phyloP scores from a whole-genome alignment of 805 yeast genomes.

The Torulaspora gathmanii region DNA sequence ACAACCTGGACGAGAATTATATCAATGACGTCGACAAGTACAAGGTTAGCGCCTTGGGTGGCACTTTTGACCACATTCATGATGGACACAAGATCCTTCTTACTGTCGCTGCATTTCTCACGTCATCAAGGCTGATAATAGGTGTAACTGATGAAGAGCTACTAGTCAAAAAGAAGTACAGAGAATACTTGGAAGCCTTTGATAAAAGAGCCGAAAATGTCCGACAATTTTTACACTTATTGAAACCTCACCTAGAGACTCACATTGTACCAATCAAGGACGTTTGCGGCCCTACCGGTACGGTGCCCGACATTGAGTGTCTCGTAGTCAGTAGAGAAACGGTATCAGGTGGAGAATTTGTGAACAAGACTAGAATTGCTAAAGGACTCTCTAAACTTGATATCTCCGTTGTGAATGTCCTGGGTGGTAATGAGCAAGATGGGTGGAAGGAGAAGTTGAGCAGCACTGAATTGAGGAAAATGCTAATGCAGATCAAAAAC shows the following conservation, averaged over 20 bases:
- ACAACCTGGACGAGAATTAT: not conserved
- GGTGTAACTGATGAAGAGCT: constrained; percentile 81
- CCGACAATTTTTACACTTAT: constrained; percentile 43
- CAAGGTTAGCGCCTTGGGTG: constrained; percentile 68
- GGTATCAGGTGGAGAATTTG: constrained; percentile 61
- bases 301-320: constrained; percentile 65
- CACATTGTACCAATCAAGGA: constrained; percentile 68
- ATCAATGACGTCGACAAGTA: constrained; percentile 25
- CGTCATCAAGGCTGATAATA: constrained; percentile 54
- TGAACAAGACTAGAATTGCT: constrained; percentile 60
- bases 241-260: constrained; percentile 45
- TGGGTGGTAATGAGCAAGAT: constrained; percentile 56
- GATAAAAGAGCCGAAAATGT: constrained; percentile 48
- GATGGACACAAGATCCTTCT: constrained; percentile 89
- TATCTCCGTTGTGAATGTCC: constrained; percentile 53
- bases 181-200: constrained; percentile 58
- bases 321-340: constrained; percentile 82
- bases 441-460: constrained; percentile 73
- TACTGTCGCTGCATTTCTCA: constrained; percentile 62
- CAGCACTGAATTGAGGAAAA: constrained; percentile 69
- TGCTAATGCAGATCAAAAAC: constrained; percentile 12
- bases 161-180: constrained; percentile 67
- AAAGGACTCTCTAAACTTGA: constrained; percentile 50
- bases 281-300: constrained; percentile 91
- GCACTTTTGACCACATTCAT: constrained; percentile 95